Percentiles rank a stretch among this genome's conserved stretches.
These are phyloP conservation scores for Ceratobasidium sp. DNA, from an alignment of 1,284 basidiomycete species.

Conservation along the genomic window DNA sequence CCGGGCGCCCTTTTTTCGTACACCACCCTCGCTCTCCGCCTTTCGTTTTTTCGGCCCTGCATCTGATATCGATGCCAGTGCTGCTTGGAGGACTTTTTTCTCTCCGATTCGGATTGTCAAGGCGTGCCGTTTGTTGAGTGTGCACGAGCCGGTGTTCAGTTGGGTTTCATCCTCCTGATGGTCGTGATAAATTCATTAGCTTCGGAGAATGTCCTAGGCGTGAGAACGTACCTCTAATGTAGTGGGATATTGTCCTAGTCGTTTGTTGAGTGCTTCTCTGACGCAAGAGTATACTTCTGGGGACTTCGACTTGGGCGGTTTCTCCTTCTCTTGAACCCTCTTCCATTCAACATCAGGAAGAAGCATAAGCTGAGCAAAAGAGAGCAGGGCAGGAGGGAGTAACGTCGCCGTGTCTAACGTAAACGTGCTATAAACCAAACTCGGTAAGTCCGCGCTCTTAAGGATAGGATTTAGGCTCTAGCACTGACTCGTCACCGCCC, in stretches of 20 bases:
- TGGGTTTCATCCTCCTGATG: constrained; percentile 67
- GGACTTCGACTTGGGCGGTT: constrained; percentile 81
- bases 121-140: constrained; percentile 71
- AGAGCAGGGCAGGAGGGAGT: constrained; percentile 74
- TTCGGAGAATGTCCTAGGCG: constrained; percentile 14
- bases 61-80: constrained; percentile 53
- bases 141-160: constrained; percentile 52
- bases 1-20: constrained; percentile 14
- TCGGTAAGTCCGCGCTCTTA: constrained; percentile 8
- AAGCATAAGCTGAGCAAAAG: constrained; percentile 78
- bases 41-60: constrained; percentile 38
- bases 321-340: constrained; percentile 74
- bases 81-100: constrained; percentile 73
- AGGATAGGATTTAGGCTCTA: constrained; percentile 25
- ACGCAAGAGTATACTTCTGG: constrained; percentile 60
- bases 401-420: constrained; percentile 69
- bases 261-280: constrained; percentile 64
- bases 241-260: constrained; percentile 71
- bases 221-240: constrained; percentile 65
- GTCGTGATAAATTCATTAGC: not conserved
- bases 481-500: constrained; percentile 88
- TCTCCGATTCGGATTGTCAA: constrained; percentile 84
- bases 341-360: constrained; percentile 74
- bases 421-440: constrained; percentile 66
- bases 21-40: constrained; percentile 34